Base-by-base conservation (phyloP, 108 stramenopile species). In the Skeletonema marinoi region DNA sequence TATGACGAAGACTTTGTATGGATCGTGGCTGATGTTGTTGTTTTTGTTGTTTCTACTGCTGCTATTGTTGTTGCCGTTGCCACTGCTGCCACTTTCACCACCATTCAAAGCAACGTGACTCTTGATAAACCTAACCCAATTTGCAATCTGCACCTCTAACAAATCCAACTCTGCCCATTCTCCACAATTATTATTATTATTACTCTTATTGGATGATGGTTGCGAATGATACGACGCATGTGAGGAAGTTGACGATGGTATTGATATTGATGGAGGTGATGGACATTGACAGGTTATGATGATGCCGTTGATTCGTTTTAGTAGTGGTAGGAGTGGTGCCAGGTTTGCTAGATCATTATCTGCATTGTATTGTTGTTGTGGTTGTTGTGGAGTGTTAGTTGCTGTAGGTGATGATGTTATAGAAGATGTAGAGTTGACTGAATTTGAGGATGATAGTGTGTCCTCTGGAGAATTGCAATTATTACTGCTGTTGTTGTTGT, bases 271-370 rank as follows among this genome's bases (percentile, higher is more conserved):
- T 65, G 74, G 66, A n/a, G 74, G 58, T 21, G 54, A 39, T 59
- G 74, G 74, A 32, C 65, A 67, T 29, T 44, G 65, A n/a, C 65
- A 75, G 5, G 59, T 65, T 59, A 75, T 46, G 1, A 75, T 42
- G 39, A 75, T 75, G 16, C 66, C 74, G 32, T 75, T 39, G 19
- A 75, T 44, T 10, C 66, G 58, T 32, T 66, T 60, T 16, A 75
- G 39, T 29, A 75, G 60, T 75, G 65, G 66, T 46, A 66, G 66
- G 1, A 75, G 42, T 60, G 74, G 54, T 67, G 39, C 35, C 21
- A 74, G 11, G 14, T 46, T 46, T 46, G 44, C 9, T n/a, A 29
- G 21, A 29, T 11, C 29, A 7, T 56, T 56, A 2, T 25, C 8
- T 0, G 16, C 3, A 16, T 21, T 3, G 9, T 25, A 29, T 7